Base-by-base conservation (phyloP, 1,284 basidiomycete genomes). In the Trametes sp. region DNA sequence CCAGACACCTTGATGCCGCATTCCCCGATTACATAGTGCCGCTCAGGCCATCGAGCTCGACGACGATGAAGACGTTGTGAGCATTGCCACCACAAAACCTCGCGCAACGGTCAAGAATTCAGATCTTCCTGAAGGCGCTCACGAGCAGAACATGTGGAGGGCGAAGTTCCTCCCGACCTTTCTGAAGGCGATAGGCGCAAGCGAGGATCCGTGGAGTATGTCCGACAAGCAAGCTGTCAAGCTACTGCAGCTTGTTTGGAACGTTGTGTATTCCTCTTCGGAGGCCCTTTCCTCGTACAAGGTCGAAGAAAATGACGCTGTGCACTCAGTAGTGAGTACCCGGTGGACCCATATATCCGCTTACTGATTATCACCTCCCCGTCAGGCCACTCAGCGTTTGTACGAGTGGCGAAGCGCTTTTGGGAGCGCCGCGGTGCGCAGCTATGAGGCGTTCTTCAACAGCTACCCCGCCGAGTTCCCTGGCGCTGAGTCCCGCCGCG, bases 401-500 rank as follows among this genome's bases (percentile, higher is more conserved):
- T 57, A 57, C 13, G 56, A 57, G 24, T 57, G 56, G 56, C 35
- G 46, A 5, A 31, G 46, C 8, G 28, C 46, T 4, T 50, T 57
- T 23, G 36, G 56, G 0, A 36, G 24, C 36, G 19, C 46, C 11
- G 45, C 44, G 13, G 19, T 57, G 35, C 36, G 56, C 24, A 29
- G 46, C 2, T 57, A 31, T 14, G 56, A 57, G 46, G 50, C 48
- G 9, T 57, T 38, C 36, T 57, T 57, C 26, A 24, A 50, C n/a
- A 23, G 33, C 35, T 23, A 14, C n/a, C 16, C 24, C 26, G 46
- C 16, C 28, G 16, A 24, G 23, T 57, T 50, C 36, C 24, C 14
- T 9, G 45, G 36, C 21, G 9, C 19, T 16, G 19, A 21, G 4
- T 19, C 38, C 10, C 24, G 49, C n/a, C 35, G 19, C 4, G 14